Evolutionary conservation across 1,284 basidiomycete genomes (phyloP), one percentile per base, ranked within the genome.

Genomic region (Boletus semigastroideus): DNA sequence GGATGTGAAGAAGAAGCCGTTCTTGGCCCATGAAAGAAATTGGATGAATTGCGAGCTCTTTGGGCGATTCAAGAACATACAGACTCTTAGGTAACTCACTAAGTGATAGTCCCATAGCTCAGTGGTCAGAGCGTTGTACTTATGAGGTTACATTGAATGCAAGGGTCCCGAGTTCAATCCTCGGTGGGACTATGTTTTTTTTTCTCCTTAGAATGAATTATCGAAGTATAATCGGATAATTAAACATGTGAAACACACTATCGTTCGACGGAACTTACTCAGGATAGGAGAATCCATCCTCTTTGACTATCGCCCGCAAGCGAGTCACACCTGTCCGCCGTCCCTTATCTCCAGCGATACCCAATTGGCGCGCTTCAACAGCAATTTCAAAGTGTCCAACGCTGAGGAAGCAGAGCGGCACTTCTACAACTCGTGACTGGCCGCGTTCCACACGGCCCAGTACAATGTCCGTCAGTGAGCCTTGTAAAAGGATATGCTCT

Each of bases 331-430:
- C 68, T 28, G 60, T 57, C 55, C 48, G 66, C 28, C 43, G 56
- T 30, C 25, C 25, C 25, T 49, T 43, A 33, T 50, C 54, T 39
- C 51, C 59, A 20, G 6, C 2, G 34, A 41, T 13, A 22, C 53
- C 55, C 4, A 64, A 22, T 25, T 54, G 47, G 37, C 48, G 75
- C 10, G 79, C 81, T 58, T 82, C 77, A 3, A 82, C 86, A 16
- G 75, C 72, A 49, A 95, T 74, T 45, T 84, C 84, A 61, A 89
- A 94, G 37, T 73, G 66, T 5, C 93, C 93, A 42, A 76, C 74
- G 8, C 90, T 79, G 19, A 95, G 77, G 69, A 96, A 92, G 55
- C 84, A 87, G 5, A 92, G 61, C 2, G 84, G 78, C 1, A 83
- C 74, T 40, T 81, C 76, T n/a, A 84, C 64, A 33, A 77, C 74